Conservation (phyloP, 108 stramenopile genomes). For the Craspedostauros australis region DNA sequence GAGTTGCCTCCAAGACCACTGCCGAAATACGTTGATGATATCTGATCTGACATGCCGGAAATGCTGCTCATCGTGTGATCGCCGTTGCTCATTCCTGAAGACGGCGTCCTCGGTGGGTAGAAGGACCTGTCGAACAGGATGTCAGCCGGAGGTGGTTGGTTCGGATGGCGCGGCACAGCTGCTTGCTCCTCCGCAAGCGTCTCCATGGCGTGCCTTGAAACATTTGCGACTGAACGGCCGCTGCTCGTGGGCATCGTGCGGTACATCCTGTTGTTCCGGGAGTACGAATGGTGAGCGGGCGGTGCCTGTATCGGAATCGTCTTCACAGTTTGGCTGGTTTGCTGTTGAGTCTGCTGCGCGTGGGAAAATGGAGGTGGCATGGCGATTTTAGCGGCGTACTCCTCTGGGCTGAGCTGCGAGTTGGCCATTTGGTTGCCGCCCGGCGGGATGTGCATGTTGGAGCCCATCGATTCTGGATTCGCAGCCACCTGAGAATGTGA, state of each 20-base stretch:
- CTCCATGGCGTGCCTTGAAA: constrained; percentile 13
- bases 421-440: background rate
- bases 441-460: background rate
- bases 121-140: constrained; percentile 35
- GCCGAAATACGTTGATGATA: constrained; percentile 8
- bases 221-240: background rate
- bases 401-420: background rate
- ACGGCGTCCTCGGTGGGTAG: constrained; percentile 12
- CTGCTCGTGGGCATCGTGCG: background rate
- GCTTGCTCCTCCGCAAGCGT: constrained; percentile 2
- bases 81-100: constrained; percentile 2
- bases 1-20: constrained; percentile 6
- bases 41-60: constrained; percentile 31
- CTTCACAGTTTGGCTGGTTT: constrained; percentile 2
- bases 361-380: constrained; percentile 15
- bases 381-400: constrained; percentile 5
- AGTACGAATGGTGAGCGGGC: background rate
- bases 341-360: background rate
- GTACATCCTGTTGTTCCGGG: background rate
- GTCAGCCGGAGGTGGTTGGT: constrained; percentile 10
- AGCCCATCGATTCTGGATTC: background rate
- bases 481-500: background rate
- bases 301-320: constrained; percentile 9
- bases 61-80: constrained; percentile 32
- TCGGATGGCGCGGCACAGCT: background rate